A percentile compares a stretch with the other conserved stretches of the same genome.
These are phyloP conservation scores for Guyanaporus albipodus DNA, from an alignment of 768 basidiomycete species.

Conservation along the genomic window DNA sequence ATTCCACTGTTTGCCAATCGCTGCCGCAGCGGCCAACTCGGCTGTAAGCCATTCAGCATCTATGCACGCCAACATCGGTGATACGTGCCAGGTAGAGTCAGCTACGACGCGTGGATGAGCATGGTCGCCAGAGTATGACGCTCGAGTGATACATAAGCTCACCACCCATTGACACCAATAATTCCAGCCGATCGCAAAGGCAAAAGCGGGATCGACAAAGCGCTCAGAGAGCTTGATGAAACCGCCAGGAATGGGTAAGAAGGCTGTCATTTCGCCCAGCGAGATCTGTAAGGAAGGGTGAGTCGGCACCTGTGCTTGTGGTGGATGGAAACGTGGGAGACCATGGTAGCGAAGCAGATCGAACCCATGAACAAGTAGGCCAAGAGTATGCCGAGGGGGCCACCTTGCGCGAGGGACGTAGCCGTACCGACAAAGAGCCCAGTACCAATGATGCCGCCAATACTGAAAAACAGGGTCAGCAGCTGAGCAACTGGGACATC, in stretches of 20 bases:
- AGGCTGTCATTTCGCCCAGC: conserved; percentile 41
- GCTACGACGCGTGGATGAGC: too few species aligned
- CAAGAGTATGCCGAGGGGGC: conserved; percentile 41
- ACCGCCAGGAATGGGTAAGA: conserved; percentile 41
- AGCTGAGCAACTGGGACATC: too few species aligned
- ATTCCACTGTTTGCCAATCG: too few species aligned
- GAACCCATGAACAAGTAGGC: conserved; percentile 35
- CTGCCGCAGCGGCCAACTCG: too few species aligned
- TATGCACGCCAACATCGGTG: too few species aligned
- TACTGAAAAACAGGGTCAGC: too few species aligned
- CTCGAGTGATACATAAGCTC: background rate
- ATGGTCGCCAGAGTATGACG: too few species aligned
- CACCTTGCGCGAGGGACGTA: conserved; percentile 31
- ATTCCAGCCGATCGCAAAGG: conserved; percentile 39
- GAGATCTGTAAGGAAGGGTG: too few species aligned
- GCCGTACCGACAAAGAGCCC: conserved; percentile 29
- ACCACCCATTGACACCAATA: conserved; percentile 37
- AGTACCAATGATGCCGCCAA: conserved; percentile 39
- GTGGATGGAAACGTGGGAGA: too few species aligned
- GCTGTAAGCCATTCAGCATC: too few species aligned
- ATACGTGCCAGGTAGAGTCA: background rate
- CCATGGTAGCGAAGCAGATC: conserved; percentile 33
- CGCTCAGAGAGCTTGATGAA: conserved; percentile 43
- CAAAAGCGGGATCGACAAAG: conserved; percentile 40
- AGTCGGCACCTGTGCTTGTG: too few species aligned